A percentile compares a stretch with the other conserved stretches of the same genome.
Conservation (phyloP, 1,139 yeast genomes). For the Magnusiomyces suaveolens region DNA sequence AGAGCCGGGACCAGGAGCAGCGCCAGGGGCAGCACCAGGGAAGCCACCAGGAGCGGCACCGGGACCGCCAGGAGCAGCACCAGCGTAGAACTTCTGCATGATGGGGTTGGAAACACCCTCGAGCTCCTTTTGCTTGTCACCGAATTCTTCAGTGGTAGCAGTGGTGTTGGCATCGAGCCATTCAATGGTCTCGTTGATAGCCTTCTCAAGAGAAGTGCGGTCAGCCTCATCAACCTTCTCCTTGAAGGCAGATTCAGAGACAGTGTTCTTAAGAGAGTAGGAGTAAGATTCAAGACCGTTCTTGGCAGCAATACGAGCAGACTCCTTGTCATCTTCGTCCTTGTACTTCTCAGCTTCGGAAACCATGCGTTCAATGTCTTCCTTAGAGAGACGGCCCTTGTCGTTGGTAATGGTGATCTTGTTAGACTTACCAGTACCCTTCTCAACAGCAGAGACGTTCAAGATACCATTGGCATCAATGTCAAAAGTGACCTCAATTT, state of each 20-base stretch:
- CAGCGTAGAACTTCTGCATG: constrained; percentile 77
- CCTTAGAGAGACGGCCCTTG: too few relatives aligned
- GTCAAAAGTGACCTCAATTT: constrained; percentile 88
- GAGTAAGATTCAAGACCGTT: constrained; percentile 89
- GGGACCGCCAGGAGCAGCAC: constrained; percentile 46
- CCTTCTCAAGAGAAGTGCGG: constrained; percentile 66
- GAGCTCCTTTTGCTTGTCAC: constrained; percentile 87
- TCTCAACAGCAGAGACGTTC: constrained; percentile 90
- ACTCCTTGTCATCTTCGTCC: constrained; percentile 77
- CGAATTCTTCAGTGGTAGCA: constrained; percentile 78
- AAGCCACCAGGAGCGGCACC: constrained; percentile 51
- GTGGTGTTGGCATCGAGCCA: too few relatives aligned
- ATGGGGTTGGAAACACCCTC: constrained; percentile 91
- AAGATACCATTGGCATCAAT: too few relatives aligned
- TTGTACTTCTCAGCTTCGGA: constrained; percentile 80
- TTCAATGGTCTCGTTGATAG: constrained; percentile 81
- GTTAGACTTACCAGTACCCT: constrained; percentile 76
- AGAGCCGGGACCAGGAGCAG: constrained; percentile 34
- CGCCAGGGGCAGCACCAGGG: constrained; percentile 39
- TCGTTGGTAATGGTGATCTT: constrained; percentile 83
- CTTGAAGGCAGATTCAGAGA: constrained; percentile 70
- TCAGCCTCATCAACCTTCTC: constrained; percentile 77
- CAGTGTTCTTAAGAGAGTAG: constrained; percentile 77
- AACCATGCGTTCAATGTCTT: too few relatives aligned
- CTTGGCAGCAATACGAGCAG: constrained; percentile 67